A percentile compares a stretch with the other conserved stretches of the same genome.
These are phyloP conservation scores for Mortierella claussenii DNA, from an alignment of 192 early-diverging fungal species.

Conservation along the genomic window DNA sequence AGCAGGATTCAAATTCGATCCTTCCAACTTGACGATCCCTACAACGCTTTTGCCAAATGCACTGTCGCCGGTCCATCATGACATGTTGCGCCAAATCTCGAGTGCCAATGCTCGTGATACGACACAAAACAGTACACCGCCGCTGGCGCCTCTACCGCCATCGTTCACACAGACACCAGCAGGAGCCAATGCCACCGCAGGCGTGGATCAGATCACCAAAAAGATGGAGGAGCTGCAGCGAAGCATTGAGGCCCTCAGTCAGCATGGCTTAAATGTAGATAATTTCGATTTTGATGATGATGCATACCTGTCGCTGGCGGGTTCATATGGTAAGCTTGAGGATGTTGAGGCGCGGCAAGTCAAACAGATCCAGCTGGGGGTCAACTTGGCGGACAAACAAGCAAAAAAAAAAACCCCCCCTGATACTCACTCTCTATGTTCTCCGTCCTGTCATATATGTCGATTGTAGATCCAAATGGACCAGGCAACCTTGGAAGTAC, in stretches of 20 bases:
- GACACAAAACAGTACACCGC: slow-evolving; percentile 3
- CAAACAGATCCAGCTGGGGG: no score
- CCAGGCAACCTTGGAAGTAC: not conserved
- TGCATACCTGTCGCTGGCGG: slow-evolving; percentile 9
- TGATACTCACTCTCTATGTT: no score
- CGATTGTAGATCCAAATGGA: not conserved
- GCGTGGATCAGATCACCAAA: slow-evolving; percentile 35
- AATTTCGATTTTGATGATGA: slow-evolving; percentile 36
- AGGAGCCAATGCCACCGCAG: slow-evolving; percentile 16
- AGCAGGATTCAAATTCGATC: slow-evolving; percentile 16
- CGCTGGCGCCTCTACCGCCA: slow-evolving; percentile 20
- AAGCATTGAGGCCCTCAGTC: slow-evolving; percentile 33
- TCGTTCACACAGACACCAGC: slow-evolving; percentile 25
- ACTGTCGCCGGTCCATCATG: slow-evolving; percentile 16
- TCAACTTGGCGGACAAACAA: no score
- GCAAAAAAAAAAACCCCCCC: no score
- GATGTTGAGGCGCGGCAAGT: not conserved
- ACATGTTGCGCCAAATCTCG: slow-evolving; percentile 30
- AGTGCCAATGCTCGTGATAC: slow-evolving; percentile 28
- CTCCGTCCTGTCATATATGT: no score
- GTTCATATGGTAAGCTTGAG: slow-evolving; percentile 21
- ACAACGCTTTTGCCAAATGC: slow-evolving; percentile 25
- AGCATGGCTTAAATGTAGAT: slow-evolving; percentile 29
- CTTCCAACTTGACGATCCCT: slow-evolving; percentile 24
- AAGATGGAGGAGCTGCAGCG: slow-evolving; percentile 31